These are phyloP conservation scores for Picea glauca DNA, from an alignment of 75 land plant genomes.

Conservation along the genomic window DNA sequence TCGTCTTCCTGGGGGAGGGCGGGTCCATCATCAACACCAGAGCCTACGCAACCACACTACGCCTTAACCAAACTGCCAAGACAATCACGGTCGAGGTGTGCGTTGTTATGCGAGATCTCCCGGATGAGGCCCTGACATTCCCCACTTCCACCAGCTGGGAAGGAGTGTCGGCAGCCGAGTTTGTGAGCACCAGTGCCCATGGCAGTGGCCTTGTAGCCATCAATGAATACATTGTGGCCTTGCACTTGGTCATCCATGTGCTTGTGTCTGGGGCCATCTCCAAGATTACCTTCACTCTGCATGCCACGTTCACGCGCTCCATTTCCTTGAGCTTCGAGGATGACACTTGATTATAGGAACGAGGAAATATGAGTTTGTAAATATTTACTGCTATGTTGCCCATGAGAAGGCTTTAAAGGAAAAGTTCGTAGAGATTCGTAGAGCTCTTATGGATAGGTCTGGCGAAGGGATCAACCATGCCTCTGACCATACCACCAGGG, in stretches of 20 bases:
- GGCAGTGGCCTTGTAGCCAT: constrained; percentile 22
- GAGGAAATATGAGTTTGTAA: constrained; percentile 13
- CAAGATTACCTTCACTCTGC: constrained; percentile 5
- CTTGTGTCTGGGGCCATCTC: constrained; percentile 14
- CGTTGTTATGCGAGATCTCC: constrained; percentile 10
- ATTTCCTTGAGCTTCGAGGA: not conserved
- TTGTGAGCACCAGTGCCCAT: constrained; percentile 17
- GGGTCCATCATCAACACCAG: not conserved
- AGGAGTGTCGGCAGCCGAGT: not conserved
- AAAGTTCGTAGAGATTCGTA: not conserved
- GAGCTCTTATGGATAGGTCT: too few relatives aligned
- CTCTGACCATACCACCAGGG: too few relatives aligned
- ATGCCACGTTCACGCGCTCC: constrained; percentile 35
- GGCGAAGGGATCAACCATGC: too few relatives aligned
- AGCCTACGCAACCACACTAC: not conserved
- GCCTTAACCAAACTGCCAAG: not conserved
- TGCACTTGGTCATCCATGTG: constrained; percentile 19
- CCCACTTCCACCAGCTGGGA: constrained; percentile 27
- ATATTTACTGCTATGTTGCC: constrained; percentile 18
- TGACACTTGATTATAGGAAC: constrained; percentile 14
- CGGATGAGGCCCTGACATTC: constrained; percentile 12
- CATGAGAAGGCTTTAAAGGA: constrained; percentile 11
- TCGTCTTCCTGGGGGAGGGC: too few relatives aligned
- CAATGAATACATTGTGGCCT: constrained; percentile 23
- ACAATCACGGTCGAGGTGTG: constrained; percentile 5